A percentile compares a stretch with the other conserved stretches of the same genome.
Evolutionary conservation across 345 rosid genomes (phyloP).

Genomic region (Aquilaria malaccensis): DNA sequence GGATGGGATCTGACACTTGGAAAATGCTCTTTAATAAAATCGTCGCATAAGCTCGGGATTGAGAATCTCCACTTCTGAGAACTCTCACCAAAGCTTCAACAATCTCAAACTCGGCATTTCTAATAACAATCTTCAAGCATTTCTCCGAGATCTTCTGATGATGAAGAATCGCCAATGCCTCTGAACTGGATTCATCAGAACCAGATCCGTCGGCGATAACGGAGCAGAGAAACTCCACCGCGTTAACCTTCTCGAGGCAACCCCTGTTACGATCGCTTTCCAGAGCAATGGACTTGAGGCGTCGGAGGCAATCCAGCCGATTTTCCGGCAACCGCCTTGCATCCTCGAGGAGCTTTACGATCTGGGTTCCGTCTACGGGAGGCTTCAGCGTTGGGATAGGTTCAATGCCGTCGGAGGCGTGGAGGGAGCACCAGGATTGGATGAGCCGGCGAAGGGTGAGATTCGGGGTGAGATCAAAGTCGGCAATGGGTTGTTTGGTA

Average conservation of each 20-base stretch:
- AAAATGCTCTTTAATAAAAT: conserved; percentile 27
- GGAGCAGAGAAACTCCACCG: conserved; percentile 36
- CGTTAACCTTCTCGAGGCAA: conserved; percentile 26
- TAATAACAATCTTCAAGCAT: conserved; percentile 23
- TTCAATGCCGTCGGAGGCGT: conserved; percentile 43
- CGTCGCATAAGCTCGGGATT: conserved; percentile 31
- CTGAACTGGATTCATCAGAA: conserved; percentile 18
- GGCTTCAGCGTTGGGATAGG: conserved; percentile 46
- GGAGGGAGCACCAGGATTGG: conserved; percentile 77
- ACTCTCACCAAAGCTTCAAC: conserved; percentile 18
- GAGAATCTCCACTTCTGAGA: conserved; percentile 22
- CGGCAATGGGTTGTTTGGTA: conserved; percentile 36
- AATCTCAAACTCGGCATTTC: conserved; percentile 16
- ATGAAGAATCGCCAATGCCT: conserved; percentile 38
- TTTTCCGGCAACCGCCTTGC: conserved; percentile 21
- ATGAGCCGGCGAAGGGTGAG: conserved; percentile 82
- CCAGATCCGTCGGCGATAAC: conserved; percentile 15
- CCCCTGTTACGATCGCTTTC: conserved; percentile 31
- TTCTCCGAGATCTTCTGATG: conserved; percentile 21
- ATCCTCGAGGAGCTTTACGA: conserved; percentile 32
- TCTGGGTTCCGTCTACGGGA: conserved; percentile 20
- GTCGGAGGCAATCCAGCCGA: conserved; percentile 25
- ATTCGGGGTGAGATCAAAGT: conserved; percentile 55
- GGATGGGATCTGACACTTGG: conserved; percentile 40
- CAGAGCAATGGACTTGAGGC: conserved; percentile 30